phyloP scores from a whole-genome alignment of 208 protist species.

The Acanthamoeba lenticulata region DNA sequence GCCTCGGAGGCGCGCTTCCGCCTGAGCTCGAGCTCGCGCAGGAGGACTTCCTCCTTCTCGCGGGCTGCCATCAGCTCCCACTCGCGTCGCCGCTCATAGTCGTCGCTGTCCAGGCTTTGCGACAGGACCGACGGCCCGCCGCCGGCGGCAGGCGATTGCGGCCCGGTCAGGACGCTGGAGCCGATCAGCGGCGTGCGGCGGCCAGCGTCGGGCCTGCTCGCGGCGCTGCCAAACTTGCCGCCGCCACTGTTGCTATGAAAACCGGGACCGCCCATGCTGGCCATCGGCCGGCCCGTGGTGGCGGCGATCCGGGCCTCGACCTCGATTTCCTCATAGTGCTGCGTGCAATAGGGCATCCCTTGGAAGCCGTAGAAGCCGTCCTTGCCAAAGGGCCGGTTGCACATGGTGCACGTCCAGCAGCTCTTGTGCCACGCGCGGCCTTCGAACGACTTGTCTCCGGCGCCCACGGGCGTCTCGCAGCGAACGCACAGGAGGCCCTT shows the following conservation, averaged over 20 bases:
- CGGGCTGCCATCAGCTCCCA: neutral
- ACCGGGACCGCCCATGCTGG: neutral
- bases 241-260: neutral
- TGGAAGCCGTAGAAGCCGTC: constrained; percentile 48
- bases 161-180: neutral
- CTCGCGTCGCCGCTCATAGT: neutral
- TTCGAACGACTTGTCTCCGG: neutral
- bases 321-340: constrained; percentile 2
- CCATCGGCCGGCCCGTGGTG: neutral
- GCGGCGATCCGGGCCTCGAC: neutral
- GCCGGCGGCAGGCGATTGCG: neutral
- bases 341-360: neutral
- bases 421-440: constrained; percentile 21
- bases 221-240: neutral
- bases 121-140: neutral
- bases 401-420: neutral
- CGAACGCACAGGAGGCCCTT: constrained; percentile 41
- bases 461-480: neutral
- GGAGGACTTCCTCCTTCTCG: neutral
- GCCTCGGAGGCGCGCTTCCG: neutral
- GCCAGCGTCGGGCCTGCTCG: no score
- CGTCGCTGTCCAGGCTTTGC: neutral
- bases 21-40: neutral
- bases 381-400: constrained; percentile 32
- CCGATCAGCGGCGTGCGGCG: neutral